Evolutionary conservation across 2,329 filamentous ascomycete species (phyloP), one percentile per base, ranked within the genome.

Genomic region (Didymella keratinophila): DNA sequence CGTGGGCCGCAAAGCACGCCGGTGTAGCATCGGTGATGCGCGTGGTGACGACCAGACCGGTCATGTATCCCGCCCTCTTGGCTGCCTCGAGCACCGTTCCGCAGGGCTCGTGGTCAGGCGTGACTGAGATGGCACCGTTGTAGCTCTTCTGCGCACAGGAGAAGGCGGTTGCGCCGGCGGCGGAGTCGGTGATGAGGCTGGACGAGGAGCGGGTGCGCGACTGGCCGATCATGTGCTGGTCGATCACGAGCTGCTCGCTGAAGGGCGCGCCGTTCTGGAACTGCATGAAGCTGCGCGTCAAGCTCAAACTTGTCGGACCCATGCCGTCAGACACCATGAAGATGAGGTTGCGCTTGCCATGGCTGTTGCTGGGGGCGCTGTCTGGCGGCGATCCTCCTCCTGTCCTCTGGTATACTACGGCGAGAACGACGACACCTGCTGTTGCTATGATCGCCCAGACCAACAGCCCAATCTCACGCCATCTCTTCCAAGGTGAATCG

Each of bases 291-390:
- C 88, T 91, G 56, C 95, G 86, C 7, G 95, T 97, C 74, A 99
- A 78, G 25, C 90, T 90, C 52, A 99, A 83, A 68, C 92, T 94
- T 9, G 95, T 92, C 8, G 95, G 95, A 0, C 95, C 95, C 95
- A 99, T 99, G 71, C 95, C 95, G 76, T 99, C 95, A 0, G 92
- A 97, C 36, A 99, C 94, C 95, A 99, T 99, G 82, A 99, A 98
- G 69, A 99, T 89, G 52, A 99, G 83, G 78, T 98, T 99, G 53
- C 92, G 86, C 83, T 98, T 99, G 51, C 87, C 86, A 34, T 67
- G 65, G 11, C 74, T 70, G 36, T 69, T 74, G 56, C 65, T 71
- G 37, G 70, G 69, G 18, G 72, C 67, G 27, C 66, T 44, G 34
- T 72, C 68, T 30, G 56, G 2, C 3, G 39, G 10, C 18, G 73